Evolutionary conservation across 305 asterid species (phyloP), one percentile per base, ranked within the genome.

Genomic region (Plantago coronopus): DNA sequence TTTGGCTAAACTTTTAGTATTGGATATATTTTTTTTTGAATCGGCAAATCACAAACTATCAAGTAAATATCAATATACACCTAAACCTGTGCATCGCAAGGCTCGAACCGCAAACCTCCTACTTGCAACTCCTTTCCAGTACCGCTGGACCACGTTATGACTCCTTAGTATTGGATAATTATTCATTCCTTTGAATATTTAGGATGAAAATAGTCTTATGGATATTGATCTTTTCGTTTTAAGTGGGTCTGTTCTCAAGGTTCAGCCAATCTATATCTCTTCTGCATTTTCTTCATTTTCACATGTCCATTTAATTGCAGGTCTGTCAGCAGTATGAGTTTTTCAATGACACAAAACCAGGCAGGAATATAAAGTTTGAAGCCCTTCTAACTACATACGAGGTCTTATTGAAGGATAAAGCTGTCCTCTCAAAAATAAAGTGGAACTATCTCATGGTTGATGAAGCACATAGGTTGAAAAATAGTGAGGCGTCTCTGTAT

Each of bases 391-490:
- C 98, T 58, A 94, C 99, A 16, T 94, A 94, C 70, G 99, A 94
- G 81, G 99, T 90, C 12, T 55, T 94, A 67, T 64, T 94, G 80
- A 94, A 94, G 82, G 98, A 94, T 77, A 94, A 86, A 69, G 82
- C 76, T 44, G 98, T 84, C 46, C 95, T 94, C 61, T 94, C 96
- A 16, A 90, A 87, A 81, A 90, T 94, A 71, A 90, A 80, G 82
- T 94, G 99, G 99, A 94, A 75, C 71, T 94, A 94, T 75, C 89
- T 90, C 66, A 94, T 94, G 99, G 95, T 94, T 75, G 99, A 94
- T 80, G 99, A 94, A 79, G 99, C 99, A 12, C 99, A 94, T 74
- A 79, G 98, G 86, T 73, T 94, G 65, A 94, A 94, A 83, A 94
- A 94, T 70, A 90, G 97, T 57, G 99, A 90, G 82, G 97, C 99